Evolutionary conservation across 345 rosid species (phyloP), one percentile per base, ranked within the genome.

Genomic region (Draba incana): DNA sequence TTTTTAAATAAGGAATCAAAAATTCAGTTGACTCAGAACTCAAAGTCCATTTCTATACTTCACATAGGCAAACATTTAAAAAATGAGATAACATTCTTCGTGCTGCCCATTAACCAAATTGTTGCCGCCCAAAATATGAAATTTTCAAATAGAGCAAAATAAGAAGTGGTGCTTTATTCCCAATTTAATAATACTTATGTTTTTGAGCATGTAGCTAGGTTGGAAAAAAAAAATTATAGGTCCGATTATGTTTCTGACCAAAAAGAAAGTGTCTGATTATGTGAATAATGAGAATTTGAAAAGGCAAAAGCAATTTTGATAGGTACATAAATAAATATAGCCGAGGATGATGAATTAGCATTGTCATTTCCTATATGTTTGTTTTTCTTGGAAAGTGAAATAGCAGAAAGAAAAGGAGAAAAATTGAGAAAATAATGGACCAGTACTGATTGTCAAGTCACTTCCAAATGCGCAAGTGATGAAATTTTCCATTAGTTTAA

Each of bases 361-460:
- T 24, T 8, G 64, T 63, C 69, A 71, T 47, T 41, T 60, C 3
- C 10, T 57, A 58, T 65, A 73, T 60, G n/a, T n/a, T n/a, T n/a
- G n/a, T n/a, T 66, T 14, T 66, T 74, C 56, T 66, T 49, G 82
- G 52, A 65, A 75, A 75, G 75, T 74, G 45, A 58, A 57, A 52
- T 43, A 50, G 68, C 70, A 62, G 69, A 69, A 50, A 76, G 68
- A 75, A 55, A 75, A 57, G 35, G 23, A 39, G 46, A 8, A 12
- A 58, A 55, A 24, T 42, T 16, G 48, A 55, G 8, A 56, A 47
- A 10, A 42, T 27, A 48, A 48, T 41, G 65, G 66, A 57, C 68
- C 62, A 66, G 42, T 64, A 20, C 20, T 20, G 50, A 60, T 69
- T 41, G 80, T 68, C 42, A 71, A 56, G 83, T 79, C 80, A 68